Evolutionary conservation across 345 rosid species (phyloP).

Genomic region (Passiflora organensis): DNA sequence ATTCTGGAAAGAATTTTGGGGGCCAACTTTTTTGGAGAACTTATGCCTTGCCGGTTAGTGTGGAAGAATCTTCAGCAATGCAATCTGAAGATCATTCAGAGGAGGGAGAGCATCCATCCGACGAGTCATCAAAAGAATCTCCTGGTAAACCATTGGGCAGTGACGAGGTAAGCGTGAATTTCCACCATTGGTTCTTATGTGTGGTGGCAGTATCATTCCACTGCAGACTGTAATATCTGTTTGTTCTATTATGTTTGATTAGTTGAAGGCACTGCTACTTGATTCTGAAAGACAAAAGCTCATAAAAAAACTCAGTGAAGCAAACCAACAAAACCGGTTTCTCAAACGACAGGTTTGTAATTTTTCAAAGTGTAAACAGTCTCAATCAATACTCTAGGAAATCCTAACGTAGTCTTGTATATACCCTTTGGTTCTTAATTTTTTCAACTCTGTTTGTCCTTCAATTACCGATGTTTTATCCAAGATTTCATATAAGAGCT

Average conservation of each 20-base stretch:
- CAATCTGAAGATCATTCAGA: constrained; percentile 21
- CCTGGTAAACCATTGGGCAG: constrained; percentile 43
- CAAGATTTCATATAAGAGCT: no score
- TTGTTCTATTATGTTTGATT: constrained; percentile 3
- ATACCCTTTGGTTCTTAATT: no score
- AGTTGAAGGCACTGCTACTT: constrained; percentile 61
- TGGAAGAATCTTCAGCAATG: constrained; percentile 42
- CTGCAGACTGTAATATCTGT: background rate
- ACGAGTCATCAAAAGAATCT: constrained; percentile 36
- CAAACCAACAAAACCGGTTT: constrained; percentile 82
- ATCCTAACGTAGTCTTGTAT: no score
- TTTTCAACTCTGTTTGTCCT: no score
- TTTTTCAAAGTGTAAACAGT: background rate
- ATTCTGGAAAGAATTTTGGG: constrained; percentile 24
- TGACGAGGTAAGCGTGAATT: constrained; percentile 44
- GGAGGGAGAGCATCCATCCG: constrained; percentile 28
- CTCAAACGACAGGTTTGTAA: constrained; percentile 74
- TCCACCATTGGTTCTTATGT: background rate
- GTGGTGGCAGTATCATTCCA: background rate
- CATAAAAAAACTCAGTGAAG: constrained; percentile 73
- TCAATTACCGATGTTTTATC: no score
- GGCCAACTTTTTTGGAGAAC: constrained; percentile 33
- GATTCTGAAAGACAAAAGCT: constrained; percentile 76
- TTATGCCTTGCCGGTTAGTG: constrained; percentile 32
- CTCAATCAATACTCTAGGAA: no score